Percentiles rank a stretch among this genome's conserved stretches.
Conservation (phyloP, 345 rosid genomes). For the Luvunga scandens region DNA sequence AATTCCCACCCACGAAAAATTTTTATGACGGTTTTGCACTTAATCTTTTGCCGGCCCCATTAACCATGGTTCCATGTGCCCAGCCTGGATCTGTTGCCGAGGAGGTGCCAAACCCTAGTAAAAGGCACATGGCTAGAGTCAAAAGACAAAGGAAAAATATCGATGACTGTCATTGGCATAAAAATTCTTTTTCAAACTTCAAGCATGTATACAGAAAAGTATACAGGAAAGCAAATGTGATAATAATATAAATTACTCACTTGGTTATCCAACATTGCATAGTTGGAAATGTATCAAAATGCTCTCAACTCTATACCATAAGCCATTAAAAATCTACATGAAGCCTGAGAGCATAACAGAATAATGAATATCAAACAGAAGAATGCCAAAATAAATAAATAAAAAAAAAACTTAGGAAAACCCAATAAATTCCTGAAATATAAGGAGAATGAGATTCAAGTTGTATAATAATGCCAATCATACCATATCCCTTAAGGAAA, state of each 20-base stretch:
- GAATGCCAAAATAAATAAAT: background rate
- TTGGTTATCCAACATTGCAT: constrained; percentile 28
- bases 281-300: constrained; percentile 12
- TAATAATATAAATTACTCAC: constrained; percentile 17
- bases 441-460: background rate
- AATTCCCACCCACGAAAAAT: constrained; percentile 37
- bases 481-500: background rate
- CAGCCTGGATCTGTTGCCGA: constrained; percentile 39
- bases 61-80: constrained; percentile 43
- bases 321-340: background rate
- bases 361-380: background rate
- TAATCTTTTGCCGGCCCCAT: constrained; percentile 35
- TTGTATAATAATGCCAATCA: background rate
- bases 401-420: background rate
- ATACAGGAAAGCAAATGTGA: background rate
- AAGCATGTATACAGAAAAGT: background rate
- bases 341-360: background rate
- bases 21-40: constrained; percentile 36
- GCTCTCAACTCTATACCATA: constrained; percentile 14
- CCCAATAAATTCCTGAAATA: background rate
- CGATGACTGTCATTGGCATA: background rate
- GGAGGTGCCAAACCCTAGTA: constrained; percentile 27
- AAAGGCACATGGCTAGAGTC: background rate
- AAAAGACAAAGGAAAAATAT: background rate
- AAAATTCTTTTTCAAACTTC: background rate